phyloP scores from a whole-genome alignment of 139 green algal genomes.

The Chlorella vulgaris region DNA sequence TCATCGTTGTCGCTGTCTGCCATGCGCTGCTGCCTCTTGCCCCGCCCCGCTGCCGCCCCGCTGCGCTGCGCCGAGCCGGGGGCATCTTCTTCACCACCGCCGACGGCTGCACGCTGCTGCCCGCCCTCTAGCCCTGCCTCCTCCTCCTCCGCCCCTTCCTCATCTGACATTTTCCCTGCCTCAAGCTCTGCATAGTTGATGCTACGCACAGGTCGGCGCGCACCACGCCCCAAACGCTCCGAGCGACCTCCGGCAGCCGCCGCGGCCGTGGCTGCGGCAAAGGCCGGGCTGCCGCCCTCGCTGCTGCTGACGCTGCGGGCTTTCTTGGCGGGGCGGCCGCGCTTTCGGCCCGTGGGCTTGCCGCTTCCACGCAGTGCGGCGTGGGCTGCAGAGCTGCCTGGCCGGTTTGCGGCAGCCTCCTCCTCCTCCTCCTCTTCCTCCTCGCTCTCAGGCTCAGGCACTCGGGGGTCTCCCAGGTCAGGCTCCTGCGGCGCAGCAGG shows the following conservation, averaged over 20 bases:
- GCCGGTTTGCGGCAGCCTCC: not conserved
- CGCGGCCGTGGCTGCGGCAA: not conserved
- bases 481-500: conserved; percentile 17
- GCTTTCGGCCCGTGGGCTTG: not conserved
- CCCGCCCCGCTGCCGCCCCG: too few species aligned
- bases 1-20: too few species aligned
- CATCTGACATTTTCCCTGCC: too few species aligned
- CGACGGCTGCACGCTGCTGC: too few species aligned
- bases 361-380: not conserved
- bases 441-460: not conserved
- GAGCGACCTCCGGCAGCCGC: not conserved
- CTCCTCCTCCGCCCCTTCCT: too few species aligned
- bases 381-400: not conserved
- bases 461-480: not conserved
- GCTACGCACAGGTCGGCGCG: too few species aligned
- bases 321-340: not conserved
- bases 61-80: too few species aligned
- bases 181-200: too few species aligned
- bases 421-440: conserved; percentile 14
- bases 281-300: not conserved
- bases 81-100: too few species aligned
- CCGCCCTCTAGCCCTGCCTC: too few species aligned
- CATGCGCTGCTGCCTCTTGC: too few species aligned
- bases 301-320: conserved; percentile 12
- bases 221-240: too few species aligned